phyloP scores from a whole-genome alignment of 2,329 filamentous ascomycete genomes.

The Fusarium euwallaceae region DNA sequence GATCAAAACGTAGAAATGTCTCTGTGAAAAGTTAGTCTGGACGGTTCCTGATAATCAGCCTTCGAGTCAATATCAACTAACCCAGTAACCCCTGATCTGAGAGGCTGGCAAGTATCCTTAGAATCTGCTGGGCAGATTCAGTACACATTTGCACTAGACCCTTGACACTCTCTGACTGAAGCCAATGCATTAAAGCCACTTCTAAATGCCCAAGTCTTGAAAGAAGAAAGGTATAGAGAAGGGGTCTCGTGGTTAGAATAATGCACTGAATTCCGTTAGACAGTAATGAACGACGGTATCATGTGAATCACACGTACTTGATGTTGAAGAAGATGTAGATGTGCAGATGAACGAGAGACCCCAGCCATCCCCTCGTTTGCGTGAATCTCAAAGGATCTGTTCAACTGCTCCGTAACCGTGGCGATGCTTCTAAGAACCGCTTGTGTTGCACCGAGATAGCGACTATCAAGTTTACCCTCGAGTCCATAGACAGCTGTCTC shows the following conservation, averaged over 20 bases:
- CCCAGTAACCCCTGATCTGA: conserved; percentile 34
- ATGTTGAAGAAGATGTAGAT: conserved; percentile 38
- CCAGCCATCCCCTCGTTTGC: conserved; percentile 28
- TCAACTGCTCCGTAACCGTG: conserved; percentile 31
- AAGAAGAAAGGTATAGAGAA: conserved; percentile 38
- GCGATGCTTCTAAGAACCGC: conserved; percentile 39
- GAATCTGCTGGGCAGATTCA: conserved; percentile 30
- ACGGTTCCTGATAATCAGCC: fast-evolving
- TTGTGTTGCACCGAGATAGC: conserved; percentile 35
- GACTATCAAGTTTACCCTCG: conserved; percentile 41
- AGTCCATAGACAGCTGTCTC: conserved; percentile 37
- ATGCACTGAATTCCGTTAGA: conserved; percentile 27
- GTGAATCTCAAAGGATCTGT: conserved; percentile 35
- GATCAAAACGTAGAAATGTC: conserved; percentile 29
- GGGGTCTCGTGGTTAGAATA: conserved; percentile 34
- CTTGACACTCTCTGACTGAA: conserved; percentile 36
- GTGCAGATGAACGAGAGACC: conserved; percentile 33
- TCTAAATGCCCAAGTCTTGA: conserved; percentile 37
- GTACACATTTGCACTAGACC: conserved; percentile 24
- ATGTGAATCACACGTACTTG: conserved; percentile 15
- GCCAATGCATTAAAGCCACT: conserved; percentile 38
- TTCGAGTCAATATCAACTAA: neutral
- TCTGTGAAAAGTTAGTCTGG: conserved; percentile 4
- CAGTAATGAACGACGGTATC: fast-evolving
- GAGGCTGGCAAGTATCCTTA: conserved; percentile 27